phyloP scores from a whole-genome alignment of 2,329 filamentous ascomycete species.

The Stachybotrys chartarum region DNA sequence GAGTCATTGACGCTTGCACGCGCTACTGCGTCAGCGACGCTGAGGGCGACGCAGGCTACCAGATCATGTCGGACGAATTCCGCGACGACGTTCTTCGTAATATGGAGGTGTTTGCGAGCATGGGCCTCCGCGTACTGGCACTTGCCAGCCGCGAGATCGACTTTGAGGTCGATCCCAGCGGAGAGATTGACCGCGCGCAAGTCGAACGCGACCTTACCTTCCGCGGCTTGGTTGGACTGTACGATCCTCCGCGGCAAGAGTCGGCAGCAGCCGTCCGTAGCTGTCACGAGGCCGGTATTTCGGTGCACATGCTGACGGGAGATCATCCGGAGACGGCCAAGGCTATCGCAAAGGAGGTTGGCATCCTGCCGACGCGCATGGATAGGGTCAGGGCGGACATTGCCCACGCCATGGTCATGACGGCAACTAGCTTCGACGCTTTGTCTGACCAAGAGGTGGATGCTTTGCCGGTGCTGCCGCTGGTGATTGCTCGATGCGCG shows the following conservation, averaged over 20 bases:
- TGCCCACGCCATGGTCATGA: constrained; percentile 54
- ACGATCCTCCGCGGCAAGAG: constrained; percentile 64
- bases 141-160: constrained; percentile 42
- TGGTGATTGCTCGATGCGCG: constrained; percentile 63
- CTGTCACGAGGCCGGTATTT: constrained; percentile 56
- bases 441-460: constrained; percentile 59
- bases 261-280: constrained; percentile 51
- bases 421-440: constrained; percentile 56
- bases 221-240: constrained; percentile 61
- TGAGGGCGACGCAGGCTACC: constrained; percentile 20
- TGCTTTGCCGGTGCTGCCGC: constrained; percentile 53
- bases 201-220: constrained; percentile 57
- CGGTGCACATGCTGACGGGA: constrained; percentile 62
- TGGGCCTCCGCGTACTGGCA: constrained; percentile 61
- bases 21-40: constrained; percentile 34
- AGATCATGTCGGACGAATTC: constrained; percentile 41
- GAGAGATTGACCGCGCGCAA: constrained; percentile 40
- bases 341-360: constrained; percentile 55
- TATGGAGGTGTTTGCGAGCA: constrained; percentile 55
- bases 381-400: constrained; percentile 43
- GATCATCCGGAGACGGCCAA: constrained; percentile 58
- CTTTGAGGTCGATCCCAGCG: constrained; percentile 24
- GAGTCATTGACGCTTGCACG: constrained; percentile 55
- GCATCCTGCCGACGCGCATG: constrained; percentile 47
- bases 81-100: constrained; percentile 50